Evolutionary conservation across 2,329 filamentous ascomycete genomes (phyloP), one percentile per base, ranked within the genome.

Genomic region (Coniochaeta sp.): DNA sequence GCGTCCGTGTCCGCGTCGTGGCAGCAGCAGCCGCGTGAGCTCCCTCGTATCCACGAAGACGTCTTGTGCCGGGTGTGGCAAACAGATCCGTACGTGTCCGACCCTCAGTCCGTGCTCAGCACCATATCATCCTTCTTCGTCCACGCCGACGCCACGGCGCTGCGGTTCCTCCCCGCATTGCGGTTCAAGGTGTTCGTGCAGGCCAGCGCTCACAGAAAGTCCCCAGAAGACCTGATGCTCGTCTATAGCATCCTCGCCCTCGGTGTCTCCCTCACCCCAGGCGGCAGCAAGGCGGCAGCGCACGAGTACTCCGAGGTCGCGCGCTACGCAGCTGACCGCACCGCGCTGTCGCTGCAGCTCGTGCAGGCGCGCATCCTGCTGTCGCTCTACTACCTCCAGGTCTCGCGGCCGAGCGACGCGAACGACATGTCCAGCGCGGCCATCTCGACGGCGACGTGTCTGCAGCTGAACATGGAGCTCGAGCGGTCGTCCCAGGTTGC

Each of bases 361-460:
- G 81, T 84, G 12, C 86, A 89, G 62, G 79, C 78, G 46, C 77
- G 83, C 51, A 69, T 89, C n/a, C 71, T 89, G 14, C 73, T 90
- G 33, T 77, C 81, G 18, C 67, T 88, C 6, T 87, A 85, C 66
- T 81, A 83, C 57, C 81, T 85, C 54, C 79, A 84, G 1, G 75
- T 76, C 20, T 79, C 79, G 13, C 78, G 79, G n/a, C 67, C 76
- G 32, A 72, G 74, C 38, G 78, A 83, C 48, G 81, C 82, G 6
- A 83, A 77, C 71, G 85, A 89, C 57, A 79, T 82, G 57, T 76
- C 79, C 45, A 83, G 82, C 13, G 73, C 77, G 3, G 85, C 84
- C 3, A 69, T 86, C 24, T 77, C 82, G 50, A 76, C 76, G 5
- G 77, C 84, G 14, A 76, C 74, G 50, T 78, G 75, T 3, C 65